A percentile compares a stretch with the other conserved stretches of the same genome.
Conservation (phyloP, 2,329 filamentous ascomycete genomes). For the Arthroderma uncinatum region DNA sequence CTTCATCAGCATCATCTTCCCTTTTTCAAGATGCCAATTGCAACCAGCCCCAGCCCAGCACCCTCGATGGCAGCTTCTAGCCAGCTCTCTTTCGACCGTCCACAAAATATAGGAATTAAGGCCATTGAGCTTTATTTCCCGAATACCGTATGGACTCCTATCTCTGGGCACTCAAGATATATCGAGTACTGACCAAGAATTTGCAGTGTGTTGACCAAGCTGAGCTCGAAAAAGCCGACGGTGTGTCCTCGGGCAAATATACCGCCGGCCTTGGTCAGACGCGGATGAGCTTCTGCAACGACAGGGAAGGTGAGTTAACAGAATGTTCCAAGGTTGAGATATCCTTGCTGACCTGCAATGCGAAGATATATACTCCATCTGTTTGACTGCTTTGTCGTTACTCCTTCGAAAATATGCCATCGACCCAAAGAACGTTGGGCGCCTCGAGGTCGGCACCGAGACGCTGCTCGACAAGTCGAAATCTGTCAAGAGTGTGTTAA, state of each 20-base stretch:
- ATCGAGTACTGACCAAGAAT: conserved; percentile 13
- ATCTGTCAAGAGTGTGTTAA: conserved; percentile 69
- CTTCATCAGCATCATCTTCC: not conserved
- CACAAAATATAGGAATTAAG: conserved; percentile 83
- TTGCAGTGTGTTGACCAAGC: conserved; percentile 68
- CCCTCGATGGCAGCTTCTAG: conserved; percentile 48
- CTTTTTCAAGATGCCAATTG: not conserved
- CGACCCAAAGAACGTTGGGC: conserved; percentile 61
- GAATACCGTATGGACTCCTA: conserved; percentile 54
- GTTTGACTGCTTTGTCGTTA: conserved; percentile 64
- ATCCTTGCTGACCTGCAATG: not conserved
- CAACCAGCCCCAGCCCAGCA: not conserved
- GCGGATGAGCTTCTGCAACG: conserved; percentile 86
- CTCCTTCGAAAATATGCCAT: conserved; percentile 75
- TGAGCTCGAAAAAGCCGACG: conserved; percentile 78
- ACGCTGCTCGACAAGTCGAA: conserved; percentile 74
- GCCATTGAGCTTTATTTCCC: conserved; percentile 86
- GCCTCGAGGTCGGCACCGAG: conserved; percentile 69
- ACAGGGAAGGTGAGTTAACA: conserved; percentile 59
- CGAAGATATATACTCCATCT: conserved; percentile 75
- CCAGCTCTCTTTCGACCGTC: conserved; percentile 43
- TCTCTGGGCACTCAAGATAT: not conserved
- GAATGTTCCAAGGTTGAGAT: not conserved
- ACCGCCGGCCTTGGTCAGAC: conserved; percentile 84
- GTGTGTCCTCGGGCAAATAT: conserved; percentile 71